These are phyloP conservation scores for Capronia americana DNA, from an alignment of 2,329 filamentous ascomycete genomes.

Conservation along the genomic window DNA sequence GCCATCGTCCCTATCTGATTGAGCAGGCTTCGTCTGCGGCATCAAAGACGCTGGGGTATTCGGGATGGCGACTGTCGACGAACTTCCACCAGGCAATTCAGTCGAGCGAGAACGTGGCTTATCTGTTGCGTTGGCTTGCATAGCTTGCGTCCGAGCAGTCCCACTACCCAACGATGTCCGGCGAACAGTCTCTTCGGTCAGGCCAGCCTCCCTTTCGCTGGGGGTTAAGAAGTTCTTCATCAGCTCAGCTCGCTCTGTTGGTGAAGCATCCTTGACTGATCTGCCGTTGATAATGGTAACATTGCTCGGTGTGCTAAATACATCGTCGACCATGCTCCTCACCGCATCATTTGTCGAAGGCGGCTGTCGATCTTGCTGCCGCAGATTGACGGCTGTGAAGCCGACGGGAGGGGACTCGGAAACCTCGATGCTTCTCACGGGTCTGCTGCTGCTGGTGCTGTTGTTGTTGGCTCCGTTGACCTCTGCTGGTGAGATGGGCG, in stretches of 20 bases:
- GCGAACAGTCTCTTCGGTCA: constrained; percentile 35
- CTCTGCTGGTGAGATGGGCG: constrained; percentile 37
- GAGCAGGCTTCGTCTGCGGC: constrained; percentile 55
- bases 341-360: constrained; percentile 9
- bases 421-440: constrained; percentile 40
- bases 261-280: constrained; percentile 59
- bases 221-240: constrained; percentile 68
- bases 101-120: constrained; percentile 33
- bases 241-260: constrained; percentile 64
- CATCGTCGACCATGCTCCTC: constrained; percentile 29
- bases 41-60: constrained; percentile 61
- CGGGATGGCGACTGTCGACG: constrained; percentile 59
- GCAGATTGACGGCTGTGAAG: constrained; percentile 66
- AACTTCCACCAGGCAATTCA: constrained; percentile 22
- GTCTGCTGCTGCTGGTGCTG: constrained; percentile 39
- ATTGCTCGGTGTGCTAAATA: constrained; percentile 53
- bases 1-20: constrained; percentile 61
- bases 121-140: constrained; percentile 21
- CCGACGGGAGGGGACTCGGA: constrained; percentile 57
- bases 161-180: constrained; percentile 29
- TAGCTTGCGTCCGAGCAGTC: constrained; percentile 26
- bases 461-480: constrained; percentile 40
- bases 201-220: constrained; percentile 58
- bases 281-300: constrained; percentile 57
- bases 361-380: constrained; percentile 41